These are phyloP conservation scores for Adenanthera pavonina DNA, from an alignment of 306 rosid genomes.

Conservation along the genomic window DNA sequence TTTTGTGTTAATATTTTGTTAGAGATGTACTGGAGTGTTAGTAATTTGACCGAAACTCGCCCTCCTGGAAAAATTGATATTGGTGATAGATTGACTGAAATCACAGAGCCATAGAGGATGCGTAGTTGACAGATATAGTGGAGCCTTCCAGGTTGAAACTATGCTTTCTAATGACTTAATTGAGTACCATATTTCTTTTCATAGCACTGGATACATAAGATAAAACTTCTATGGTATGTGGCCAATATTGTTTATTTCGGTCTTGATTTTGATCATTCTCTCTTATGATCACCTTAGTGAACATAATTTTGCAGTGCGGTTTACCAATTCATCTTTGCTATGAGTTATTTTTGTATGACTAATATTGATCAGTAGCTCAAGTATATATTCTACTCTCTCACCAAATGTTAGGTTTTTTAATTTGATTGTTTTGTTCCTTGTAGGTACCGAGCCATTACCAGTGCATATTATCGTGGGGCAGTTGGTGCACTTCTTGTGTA, in stretches of 20 bases:
- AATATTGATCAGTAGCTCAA: neutral
- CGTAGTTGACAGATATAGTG: neutral
- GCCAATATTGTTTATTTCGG: neutral
- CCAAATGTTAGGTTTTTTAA: neutral
- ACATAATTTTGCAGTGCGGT: neutral
- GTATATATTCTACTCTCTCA: neutral
- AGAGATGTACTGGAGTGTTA: neutral
- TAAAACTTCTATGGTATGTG: too few relatives aligned
- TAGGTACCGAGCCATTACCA: conserved; percentile 81
- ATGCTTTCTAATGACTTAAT: neutral
- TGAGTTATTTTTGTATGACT: neutral
- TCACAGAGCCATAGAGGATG: conserved; percentile 1
- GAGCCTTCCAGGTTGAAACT: neutral
- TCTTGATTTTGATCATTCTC: neutral
- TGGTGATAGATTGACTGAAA: neutral
- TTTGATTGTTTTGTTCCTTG: conserved; percentile 15
- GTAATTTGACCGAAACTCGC: neutral
- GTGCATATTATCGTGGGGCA: conserved; percentile 80
- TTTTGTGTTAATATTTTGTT: neutral
- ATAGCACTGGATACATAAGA: neutral
- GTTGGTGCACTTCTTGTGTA: conserved; percentile 79
- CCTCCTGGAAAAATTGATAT: neutral
- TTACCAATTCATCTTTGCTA: neutral
- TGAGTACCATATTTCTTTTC: neutral
- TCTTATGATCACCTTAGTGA: neutral